A percentile compares a stretch with the other conserved stretches of the same genome.
These are phyloP conservation scores for Microdochium trichocladiopsis DNA, from an alignment of 2,329 filamentous ascomycete genomes.

Conservation along the genomic window DNA sequence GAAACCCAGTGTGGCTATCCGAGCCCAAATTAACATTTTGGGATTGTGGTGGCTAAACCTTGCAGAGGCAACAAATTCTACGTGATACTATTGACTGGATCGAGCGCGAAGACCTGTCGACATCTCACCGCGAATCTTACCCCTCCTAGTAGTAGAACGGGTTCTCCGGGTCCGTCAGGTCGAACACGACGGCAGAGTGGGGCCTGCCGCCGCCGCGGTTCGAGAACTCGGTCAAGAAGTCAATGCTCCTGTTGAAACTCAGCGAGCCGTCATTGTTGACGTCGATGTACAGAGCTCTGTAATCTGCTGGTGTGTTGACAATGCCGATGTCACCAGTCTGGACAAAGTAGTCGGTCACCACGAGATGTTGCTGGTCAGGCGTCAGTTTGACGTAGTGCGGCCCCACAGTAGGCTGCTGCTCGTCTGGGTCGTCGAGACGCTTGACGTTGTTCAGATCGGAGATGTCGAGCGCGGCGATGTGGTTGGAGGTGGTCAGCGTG, in stretches of 20 bases:
- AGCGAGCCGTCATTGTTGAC: slow-evolving; percentile 46
- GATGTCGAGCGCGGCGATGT: slow-evolving; percentile 56
- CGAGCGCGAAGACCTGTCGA: background rate
- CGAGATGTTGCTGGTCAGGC: slow-evolving; percentile 56
- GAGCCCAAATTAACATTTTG: too few species aligned
- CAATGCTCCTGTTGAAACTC: slow-evolving; percentile 51
- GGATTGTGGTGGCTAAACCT: too few species aligned
- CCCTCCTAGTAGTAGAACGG: slow-evolving; percentile 36
- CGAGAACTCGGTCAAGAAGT: slow-evolving; percentile 46
- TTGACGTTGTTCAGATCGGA: slow-evolving; percentile 52
- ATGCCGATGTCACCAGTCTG: slow-evolving; percentile 54
- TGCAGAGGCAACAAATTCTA: too few species aligned
- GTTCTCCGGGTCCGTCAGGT: slow-evolving; percentile 37
- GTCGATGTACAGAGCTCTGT: slow-evolving; percentile 56
- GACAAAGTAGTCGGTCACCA: slow-evolving; percentile 61
- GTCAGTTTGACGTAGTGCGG: slow-evolving; percentile 59
- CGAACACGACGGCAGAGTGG: slow-evolving; percentile 42
- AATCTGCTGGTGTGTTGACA: slow-evolving; percentile 54
- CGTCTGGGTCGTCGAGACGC: slow-evolving; percentile 53
- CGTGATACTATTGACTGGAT: too few species aligned
- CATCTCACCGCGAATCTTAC: background rate
- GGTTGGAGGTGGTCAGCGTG: slow-evolving; percentile 53
- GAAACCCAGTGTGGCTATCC: too few species aligned
- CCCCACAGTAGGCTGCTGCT: slow-evolving; percentile 50
- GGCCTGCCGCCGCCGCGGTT: slow-evolving; percentile 50